Percentiles rank a stretch among this genome's conserved stretches.
Evolutionary conservation across 2,329 filamentous ascomycete genomes (phyloP).

Genomic region (Purpureocillium takamizusanense): DNA sequence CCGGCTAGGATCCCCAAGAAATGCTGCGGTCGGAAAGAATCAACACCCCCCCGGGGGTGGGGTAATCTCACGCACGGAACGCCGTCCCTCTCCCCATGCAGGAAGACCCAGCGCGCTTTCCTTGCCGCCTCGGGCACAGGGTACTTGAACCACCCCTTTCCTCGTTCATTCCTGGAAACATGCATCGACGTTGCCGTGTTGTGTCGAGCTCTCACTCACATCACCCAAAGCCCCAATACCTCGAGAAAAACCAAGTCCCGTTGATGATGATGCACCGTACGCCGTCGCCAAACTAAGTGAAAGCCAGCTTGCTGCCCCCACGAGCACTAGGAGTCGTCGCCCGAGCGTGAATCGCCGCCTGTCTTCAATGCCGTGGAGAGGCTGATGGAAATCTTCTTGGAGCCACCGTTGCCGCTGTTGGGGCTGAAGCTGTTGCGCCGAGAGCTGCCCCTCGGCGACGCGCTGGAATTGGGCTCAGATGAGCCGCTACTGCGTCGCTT

Average conservation of each 20-base stretch:
- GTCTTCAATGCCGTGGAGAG: constrained; percentile 38
- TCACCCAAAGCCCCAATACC: not conserved
- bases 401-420: constrained; percentile 27
- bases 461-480: constrained; percentile 29
- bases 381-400: constrained; percentile 51
- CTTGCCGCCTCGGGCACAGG: too few species aligned
- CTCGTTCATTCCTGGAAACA: too few species aligned
- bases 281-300: constrained; percentile 9
- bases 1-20: too few species aligned
- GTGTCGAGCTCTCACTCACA: not conserved
- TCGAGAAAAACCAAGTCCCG: not conserved
- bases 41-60: too few species aligned
- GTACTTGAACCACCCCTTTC: too few species aligned
- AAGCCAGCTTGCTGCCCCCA: not conserved
- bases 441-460: constrained; percentile 20
- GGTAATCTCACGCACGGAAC: too few species aligned
- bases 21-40: too few species aligned
- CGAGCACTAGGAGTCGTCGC: constrained; percentile 25
- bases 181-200: too few species aligned
- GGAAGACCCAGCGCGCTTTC: too few species aligned
- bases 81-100: too few species aligned
- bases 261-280: constrained; percentile 5
- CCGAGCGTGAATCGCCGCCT: constrained; percentile 25
- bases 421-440: constrained; percentile 33
- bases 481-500: constrained; percentile 54